Conservation (phyloP, 306 rosid genomes). For the Dryas alaskensis region DNA sequence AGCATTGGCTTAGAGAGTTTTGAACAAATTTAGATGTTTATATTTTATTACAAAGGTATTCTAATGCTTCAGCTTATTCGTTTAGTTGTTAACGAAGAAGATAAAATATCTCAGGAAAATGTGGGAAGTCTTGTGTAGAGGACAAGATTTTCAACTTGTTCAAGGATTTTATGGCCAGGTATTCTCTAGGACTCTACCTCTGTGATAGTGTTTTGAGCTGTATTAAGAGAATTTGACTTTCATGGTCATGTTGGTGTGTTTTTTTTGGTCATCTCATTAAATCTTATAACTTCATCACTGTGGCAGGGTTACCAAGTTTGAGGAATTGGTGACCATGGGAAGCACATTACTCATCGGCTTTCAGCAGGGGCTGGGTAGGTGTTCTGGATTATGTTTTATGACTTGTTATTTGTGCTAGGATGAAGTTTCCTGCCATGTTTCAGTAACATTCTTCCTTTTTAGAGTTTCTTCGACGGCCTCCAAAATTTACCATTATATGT, state of each 20-base stretch:
- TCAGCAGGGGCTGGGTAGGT: constrained; percentile 74
- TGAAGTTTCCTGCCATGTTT: constrained; percentile 10
- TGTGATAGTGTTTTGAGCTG: not conserved
- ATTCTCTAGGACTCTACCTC: constrained; percentile 1
- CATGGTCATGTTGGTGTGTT: not conserved
- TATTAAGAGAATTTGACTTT: not conserved
- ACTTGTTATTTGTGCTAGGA: constrained; percentile 1
- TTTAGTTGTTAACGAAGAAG: too few relatives aligned
- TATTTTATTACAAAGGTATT: too few relatives aligned
- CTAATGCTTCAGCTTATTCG: too few relatives aligned
- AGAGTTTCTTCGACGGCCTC: constrained; percentile 68
- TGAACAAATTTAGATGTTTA: too few relatives aligned
- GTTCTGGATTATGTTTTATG: constrained; percentile 18
- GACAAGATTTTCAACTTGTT: constrained; percentile 38
- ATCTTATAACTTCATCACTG: constrained; percentile 24
- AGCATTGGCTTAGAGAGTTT: too few relatives aligned
- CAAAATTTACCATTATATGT: not conserved
- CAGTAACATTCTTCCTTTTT: not conserved
- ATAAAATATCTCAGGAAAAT: too few relatives aligned
- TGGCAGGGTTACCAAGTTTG: constrained; percentile 60
- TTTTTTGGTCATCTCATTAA: not conserved
- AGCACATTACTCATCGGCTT: constrained; percentile 53
- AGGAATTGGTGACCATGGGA: constrained; percentile 57
- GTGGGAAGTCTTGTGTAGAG: not conserved
- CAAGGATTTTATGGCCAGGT: constrained; percentile 71